Conservation (phyloP, 169 alveolate species). For the Plasmodium knowlesi region DNA sequence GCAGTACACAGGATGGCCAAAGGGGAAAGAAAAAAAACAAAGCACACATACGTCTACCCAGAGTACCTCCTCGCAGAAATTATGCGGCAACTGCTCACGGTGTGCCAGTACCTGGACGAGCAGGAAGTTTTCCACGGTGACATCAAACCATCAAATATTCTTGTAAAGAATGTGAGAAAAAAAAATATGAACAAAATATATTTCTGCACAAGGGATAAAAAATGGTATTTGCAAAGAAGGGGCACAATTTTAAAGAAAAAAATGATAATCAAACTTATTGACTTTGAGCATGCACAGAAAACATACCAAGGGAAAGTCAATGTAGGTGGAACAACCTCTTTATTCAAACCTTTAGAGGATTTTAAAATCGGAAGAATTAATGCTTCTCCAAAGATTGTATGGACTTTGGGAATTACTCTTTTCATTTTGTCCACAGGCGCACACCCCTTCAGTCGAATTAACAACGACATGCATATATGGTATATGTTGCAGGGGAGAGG, state of each 20-base stretch:
- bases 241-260: conserved; percentile 30
- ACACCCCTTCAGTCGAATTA: conserved; percentile 49
- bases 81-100: conserved; percentile 32
- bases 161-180: conserved; percentile 28
- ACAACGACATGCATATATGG: conserved; percentile 53
- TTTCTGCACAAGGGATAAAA: conserved; percentile 16
- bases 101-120: conserved; percentile 14
- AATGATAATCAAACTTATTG: conserved; percentile 26
- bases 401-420: conserved; percentile 56
- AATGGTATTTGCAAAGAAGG: conserved; percentile 22
- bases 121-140: conserved; percentile 36
- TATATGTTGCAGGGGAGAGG: conserved; percentile 10
- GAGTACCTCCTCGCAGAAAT: conserved; percentile 63
- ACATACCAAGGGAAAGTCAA: conserved; percentile 13
- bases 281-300: conserved; percentile 53
- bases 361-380: conserved; percentile 30
- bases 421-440: conserved; percentile 46
- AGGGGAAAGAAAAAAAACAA: not conserved
- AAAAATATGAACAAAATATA: conserved; percentile 30
- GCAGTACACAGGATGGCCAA: not conserved
- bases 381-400: conserved; percentile 32
- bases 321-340: conserved; percentile 60
- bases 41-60: conserved; percentile 14
- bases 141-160: conserved; percentile 67
- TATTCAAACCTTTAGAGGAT: conserved; percentile 59